Base-by-base conservation (phyloP, 257 asterid species). In the Solanum peruvianum region DNA sequence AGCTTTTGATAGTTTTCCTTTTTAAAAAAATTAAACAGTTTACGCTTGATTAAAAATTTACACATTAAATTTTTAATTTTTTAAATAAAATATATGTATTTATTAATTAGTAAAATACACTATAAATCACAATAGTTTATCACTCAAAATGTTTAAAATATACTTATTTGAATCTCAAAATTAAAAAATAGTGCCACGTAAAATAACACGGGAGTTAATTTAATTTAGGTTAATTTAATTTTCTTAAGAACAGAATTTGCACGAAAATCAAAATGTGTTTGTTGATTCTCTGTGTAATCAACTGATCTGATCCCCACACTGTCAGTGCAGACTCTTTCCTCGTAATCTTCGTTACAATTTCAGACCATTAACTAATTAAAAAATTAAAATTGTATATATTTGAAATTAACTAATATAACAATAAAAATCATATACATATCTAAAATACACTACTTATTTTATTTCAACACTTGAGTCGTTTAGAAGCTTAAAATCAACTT, bases 21-120 rank as follows among this genome's bases (percentile, higher is more conserved):
- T 35, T 35, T 35, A 5, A 0, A 5, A 35, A 35, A 35, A 35
- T 35, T 7, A 35, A 35, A 49, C 9, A 52, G 0, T 16, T 52
- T 52, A 16, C 0, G 3, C 4, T 52, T 52, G 9, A 52, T 6
- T 1, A 1, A 1, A 3, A 52, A 52, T 52, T 52, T 16, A 6
- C 0, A 3, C 10, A 6, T 52, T 1, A 0, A 52, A 16, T 52
- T 16, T 49, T 52, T 0, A 52, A 52, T 6, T 16, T 52, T 15
- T 6, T 6, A 6, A 45, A 52, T 52, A 52, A 16, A 6, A 16
- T 52, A 16, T 52, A 52, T 52, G 16, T 52, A 52, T 16, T 16
- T 52, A 21, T 52, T 16, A 16, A 9, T 16, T 16, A 9, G 0
- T 16, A 52, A 52, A 52, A 52, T 2, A 6, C 1, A 16, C n/a